Conservation (phyloP, 2,329 filamentous ascomycete species). For the Penicillium sp. region DNA sequence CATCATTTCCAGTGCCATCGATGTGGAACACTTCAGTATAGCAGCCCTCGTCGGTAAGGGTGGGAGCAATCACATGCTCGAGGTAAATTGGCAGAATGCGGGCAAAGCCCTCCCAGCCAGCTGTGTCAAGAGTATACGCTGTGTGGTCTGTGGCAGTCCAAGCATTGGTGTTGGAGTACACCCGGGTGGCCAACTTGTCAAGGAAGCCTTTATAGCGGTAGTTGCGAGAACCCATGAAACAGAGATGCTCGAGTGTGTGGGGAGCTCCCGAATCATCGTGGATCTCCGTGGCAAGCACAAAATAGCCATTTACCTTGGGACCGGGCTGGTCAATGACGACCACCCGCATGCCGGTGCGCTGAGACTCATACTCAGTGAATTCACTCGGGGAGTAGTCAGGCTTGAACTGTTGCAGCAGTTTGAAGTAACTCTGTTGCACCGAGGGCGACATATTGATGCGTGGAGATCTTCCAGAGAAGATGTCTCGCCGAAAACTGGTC, state of each 20-base stretch:
- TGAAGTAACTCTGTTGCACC: constrained; percentile 59
- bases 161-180: constrained; percentile 91
- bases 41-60: constrained; percentile 85
- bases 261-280: constrained; percentile 94
- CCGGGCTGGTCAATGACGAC: constrained; percentile 88
- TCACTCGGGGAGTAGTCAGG: constrained; percentile 83
- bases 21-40: constrained; percentile 96
- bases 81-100: constrained; percentile 93
- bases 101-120: constrained; percentile 94
- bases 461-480: constrained; percentile 19
- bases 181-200: constrained; percentile 86
- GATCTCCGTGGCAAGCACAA: constrained; percentile 93
- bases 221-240: constrained; percentile 87
- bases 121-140: constrained; percentile 89
- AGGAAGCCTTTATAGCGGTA: constrained; percentile 94
- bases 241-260: constrained; percentile 75
- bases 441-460: constrained; percentile 53
- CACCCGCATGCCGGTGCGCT: constrained; percentile 89
- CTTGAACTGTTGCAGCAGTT: constrained; percentile 76
- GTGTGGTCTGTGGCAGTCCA: constrained; percentile 98
- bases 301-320: constrained; percentile 93
- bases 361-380: constrained; percentile 94
- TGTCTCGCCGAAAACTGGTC: constrained; percentile 18
- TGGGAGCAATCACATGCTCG: constrained; percentile 88
- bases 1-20: constrained; percentile 88